These are phyloP conservation scores for Biscogniauxia marginata DNA, from an alignment of 2,329 filamentous ascomycete genomes.

Conservation along the genomic window DNA sequence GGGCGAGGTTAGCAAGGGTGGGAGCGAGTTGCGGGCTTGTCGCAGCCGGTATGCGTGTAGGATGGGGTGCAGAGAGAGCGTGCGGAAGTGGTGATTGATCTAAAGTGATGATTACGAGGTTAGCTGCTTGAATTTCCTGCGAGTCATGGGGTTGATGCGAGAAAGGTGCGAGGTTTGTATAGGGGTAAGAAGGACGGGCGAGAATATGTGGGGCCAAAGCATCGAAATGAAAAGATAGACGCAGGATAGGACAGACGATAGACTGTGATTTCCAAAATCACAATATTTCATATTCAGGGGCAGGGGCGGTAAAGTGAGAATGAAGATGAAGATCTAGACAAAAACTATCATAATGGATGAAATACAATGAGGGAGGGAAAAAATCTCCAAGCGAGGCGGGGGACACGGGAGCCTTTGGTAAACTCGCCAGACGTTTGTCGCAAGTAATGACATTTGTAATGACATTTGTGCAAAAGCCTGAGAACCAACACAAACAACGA, in stretches of 20 bases:
- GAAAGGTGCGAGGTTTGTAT: not conserved
- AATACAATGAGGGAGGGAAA: not conserved
- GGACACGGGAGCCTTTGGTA: not conserved
- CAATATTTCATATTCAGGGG: not conserved
- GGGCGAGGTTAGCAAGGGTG: constrained; percentile 54
- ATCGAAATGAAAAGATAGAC: too few relatives aligned
- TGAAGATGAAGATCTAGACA: not conserved
- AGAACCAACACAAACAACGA: constrained; percentile 1
- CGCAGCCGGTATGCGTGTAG: constrained; percentile 63
- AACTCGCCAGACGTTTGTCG: not conserved
- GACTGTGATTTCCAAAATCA: too few relatives aligned
- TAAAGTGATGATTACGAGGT: constrained; percentile 28
- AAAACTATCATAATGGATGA: not conserved
- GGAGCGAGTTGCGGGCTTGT: constrained; percentile 52
- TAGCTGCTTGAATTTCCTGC: not conserved
- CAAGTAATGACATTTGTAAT: not conserved
- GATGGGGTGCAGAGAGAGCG: constrained; percentile 62
- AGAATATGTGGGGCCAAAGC: too few relatives aligned
- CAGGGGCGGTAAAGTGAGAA: not conserved
- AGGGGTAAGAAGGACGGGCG: not conserved
- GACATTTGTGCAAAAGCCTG: constrained; percentile 1
- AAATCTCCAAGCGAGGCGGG: not conserved
- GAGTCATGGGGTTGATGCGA: not conserved
- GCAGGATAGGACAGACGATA: too few relatives aligned
- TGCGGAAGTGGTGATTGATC: constrained; percentile 62